Conservation (phyloP, 2,329 filamentous ascomycete genomes). For the Cordyceps javanica region DNA sequence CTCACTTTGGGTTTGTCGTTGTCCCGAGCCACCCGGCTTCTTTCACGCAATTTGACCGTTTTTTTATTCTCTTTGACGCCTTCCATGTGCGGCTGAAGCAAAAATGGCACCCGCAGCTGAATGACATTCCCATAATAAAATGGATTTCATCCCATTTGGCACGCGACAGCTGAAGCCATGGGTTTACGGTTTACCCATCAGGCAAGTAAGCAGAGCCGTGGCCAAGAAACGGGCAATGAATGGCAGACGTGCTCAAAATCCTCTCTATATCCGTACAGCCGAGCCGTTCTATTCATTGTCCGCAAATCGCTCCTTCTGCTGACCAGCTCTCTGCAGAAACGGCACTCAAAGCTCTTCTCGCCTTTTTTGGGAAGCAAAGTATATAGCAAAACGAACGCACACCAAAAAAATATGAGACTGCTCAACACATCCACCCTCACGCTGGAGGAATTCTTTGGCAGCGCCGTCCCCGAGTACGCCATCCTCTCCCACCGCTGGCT, state of each 20-base stretch:
- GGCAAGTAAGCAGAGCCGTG: neutral
- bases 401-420: neutral
- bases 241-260: neutral
- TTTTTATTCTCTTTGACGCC: too few species aligned
- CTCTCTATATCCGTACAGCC: neutral
- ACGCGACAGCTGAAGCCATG: neutral
- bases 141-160: neutral
- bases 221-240: neutral
- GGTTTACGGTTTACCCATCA: neutral
- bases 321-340: neutral
- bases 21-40: neutral
- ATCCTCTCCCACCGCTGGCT: conserved; percentile 33
- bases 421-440: neutral
- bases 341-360: neutral
- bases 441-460: neutral
- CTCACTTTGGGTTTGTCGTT: neutral
- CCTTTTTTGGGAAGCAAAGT: too few species aligned
- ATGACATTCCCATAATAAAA: neutral
- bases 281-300: too few species aligned
- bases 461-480: conserved; percentile 21
- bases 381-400: too few species aligned
- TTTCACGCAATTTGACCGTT: neutral
- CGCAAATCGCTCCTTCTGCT: neutral
- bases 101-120: neutral
- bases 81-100: conserved; percentile 1